Conservation (phyloP, 2,329 filamentous ascomycete species). For the Colletotrichum sojae region DNA sequence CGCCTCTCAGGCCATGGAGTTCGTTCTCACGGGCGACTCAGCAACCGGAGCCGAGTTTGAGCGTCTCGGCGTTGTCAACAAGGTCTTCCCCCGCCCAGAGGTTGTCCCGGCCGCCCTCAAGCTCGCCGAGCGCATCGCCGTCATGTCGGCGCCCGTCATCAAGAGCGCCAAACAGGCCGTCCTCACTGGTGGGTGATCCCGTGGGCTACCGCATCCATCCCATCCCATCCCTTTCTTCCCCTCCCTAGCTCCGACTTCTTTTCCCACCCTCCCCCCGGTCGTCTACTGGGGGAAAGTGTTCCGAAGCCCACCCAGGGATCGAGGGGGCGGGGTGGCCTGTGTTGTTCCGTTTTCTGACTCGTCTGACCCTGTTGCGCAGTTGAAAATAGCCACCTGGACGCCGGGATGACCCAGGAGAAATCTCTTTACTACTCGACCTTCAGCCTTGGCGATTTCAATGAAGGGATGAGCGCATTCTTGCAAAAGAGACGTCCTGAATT, state of each 20-base stretch:
- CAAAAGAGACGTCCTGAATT: constrained; percentile 52
- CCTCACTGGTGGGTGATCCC: constrained; percentile 51
- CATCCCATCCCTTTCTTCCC: neutral
- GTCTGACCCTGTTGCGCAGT: constrained; percentile 48
- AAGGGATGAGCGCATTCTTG: constrained; percentile 58
- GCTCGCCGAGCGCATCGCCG: constrained; percentile 56
- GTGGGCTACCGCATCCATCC: constrained; percentile 46
- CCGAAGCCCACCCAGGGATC: constrained; percentile 10
- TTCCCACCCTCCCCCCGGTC: neutral
- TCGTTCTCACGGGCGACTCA: constrained; percentile 58
- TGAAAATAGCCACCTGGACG: constrained; percentile 56
- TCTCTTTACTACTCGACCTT: constrained; percentile 55
- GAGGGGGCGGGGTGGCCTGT: neutral
- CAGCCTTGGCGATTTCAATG: constrained; percentile 54
- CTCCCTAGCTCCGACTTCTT: too few species aligned
- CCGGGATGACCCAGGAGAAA: constrained; percentile 55
- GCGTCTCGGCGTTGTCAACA: constrained; percentile 56
- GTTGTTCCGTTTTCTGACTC: constrained; percentile 27
- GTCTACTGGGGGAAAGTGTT: neutral
- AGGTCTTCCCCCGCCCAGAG: constrained; percentile 50
- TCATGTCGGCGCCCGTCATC: constrained; percentile 56
- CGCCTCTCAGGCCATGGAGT: constrained; percentile 57
- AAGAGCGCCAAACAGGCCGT: constrained; percentile 60
- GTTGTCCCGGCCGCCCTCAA: constrained; percentile 55
- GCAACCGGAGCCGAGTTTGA: constrained; percentile 54